phyloP scores from a whole-genome alignment of 2,329 filamentous ascomycete genomes.

The Fusarium sp. region DNA sequence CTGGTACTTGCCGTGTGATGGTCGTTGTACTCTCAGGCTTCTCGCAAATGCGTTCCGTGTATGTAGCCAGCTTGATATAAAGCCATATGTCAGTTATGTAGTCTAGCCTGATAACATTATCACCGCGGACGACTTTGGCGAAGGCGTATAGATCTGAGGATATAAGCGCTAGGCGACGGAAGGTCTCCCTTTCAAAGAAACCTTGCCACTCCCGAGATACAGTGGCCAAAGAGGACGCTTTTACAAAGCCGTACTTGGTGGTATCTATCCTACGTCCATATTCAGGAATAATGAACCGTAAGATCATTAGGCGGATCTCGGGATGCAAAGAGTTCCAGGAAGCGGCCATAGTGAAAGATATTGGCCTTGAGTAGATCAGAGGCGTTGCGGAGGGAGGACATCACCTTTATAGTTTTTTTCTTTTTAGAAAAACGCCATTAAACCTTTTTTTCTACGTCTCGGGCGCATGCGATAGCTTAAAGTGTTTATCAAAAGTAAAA shows the following conservation, averaged over 20 bases:
- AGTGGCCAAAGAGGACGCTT: conserved; percentile 6
- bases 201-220: conserved; percentile 28
- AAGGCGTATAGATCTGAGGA: conserved; percentile 9
- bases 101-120: conserved; percentile 4
- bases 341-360: conserved; percentile 2
- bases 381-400: too few relatives aligned
- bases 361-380: neutral
- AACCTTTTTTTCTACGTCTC: too few relatives aligned
- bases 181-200: conserved; percentile 23
- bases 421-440: too few relatives aligned
- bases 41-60: neutral
- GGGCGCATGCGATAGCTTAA: too few relatives aligned
- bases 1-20: conserved; percentile 2
- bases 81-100: conserved; percentile 19
- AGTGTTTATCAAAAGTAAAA: too few relatives aligned
- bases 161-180: conserved; percentile 10
- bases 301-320: conserved; percentile 20
- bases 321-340: conserved; percentile 10
- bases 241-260: neutral
- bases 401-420: too few relatives aligned
- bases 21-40: conserved; percentile 11
- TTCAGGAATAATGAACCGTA: conserved; percentile 4
- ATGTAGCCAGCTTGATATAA: conserved; percentile 10
- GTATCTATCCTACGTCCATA: neutral
- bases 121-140: neutral